These are phyloP conservation scores for Cladosporium sp. DNA, from an alignment of 2,329 filamentous ascomycete genomes.

Conservation along the genomic window DNA sequence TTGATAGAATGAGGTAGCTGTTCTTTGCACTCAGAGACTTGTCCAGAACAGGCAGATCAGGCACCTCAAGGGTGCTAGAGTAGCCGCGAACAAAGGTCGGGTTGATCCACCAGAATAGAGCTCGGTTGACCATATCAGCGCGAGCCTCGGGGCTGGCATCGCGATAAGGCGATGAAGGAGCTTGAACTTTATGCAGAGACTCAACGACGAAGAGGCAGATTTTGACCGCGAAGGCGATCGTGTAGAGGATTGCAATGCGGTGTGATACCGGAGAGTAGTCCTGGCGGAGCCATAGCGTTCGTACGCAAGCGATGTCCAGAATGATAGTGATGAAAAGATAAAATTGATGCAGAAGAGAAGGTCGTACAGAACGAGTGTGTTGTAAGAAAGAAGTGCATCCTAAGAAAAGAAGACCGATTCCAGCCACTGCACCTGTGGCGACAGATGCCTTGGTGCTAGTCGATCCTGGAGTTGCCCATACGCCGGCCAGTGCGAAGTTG, in stretches of 20 bases:
- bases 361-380: constrained; percentile 19
- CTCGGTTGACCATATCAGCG: constrained; percentile 31
- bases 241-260: constrained; percentile 39
- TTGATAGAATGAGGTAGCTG: constrained; percentile 9
- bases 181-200: constrained; percentile 46
- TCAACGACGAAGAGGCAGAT: constrained; percentile 41
- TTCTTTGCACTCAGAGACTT: constrained; percentile 19
- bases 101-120: constrained; percentile 42
- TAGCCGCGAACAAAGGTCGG: constrained; percentile 34
- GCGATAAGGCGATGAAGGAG: constrained; percentile 41
- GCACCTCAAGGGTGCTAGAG: constrained; percentile 24
- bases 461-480: constrained; percentile 12
- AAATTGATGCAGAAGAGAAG: constrained; percentile 18
- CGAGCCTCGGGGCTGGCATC: constrained; percentile 24
- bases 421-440: constrained; percentile 44
- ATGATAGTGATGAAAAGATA: constrained; percentile 19
- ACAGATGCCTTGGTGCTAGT: constrained; percentile 42
- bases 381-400: constrained; percentile 29
- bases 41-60: constrained; percentile 30
- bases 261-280: constrained; percentile 31
- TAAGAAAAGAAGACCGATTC: constrained; percentile 48
- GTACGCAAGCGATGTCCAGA: constrained; percentile 18
- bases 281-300: constrained; percentile 30
- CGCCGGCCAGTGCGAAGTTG: constrained; percentile 7
- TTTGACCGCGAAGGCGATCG: constrained; percentile 40